Evolutionary conservation across 495 filamentous ascomycete species (phyloP), one percentile per base, ranked within the genome.

Genomic region (Talaromyces thailandensis): DNA sequence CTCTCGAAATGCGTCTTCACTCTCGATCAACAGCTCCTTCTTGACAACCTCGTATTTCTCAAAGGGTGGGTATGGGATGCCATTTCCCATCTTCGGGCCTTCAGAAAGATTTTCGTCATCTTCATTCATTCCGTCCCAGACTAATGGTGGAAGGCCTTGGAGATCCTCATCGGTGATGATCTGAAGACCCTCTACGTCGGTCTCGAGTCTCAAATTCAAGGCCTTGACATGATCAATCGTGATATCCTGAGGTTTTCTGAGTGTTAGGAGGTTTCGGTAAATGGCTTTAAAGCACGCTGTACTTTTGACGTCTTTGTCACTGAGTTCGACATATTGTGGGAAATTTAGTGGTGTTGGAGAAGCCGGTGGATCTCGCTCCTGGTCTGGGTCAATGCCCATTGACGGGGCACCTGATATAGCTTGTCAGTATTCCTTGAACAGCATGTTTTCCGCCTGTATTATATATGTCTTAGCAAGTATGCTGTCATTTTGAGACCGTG

Each of bases 1-100:
- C 60, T 78, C 79, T 4, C 79, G 68, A 65, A 83, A 88, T 1
- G 77, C 81, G 65, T 80, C 80, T 53, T 84, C 79, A 58, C 87
- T 86, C n/a, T 82, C 75, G 14, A 81, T 64, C 16, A 73, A 62
- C 16, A 88, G 67, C 64, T 88, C 86, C 21, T 67, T 74, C 5
- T 71, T 65, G n/a, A 80, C 69, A 21, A 68, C 43, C 26, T 82
- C 78, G 64, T 79, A 86, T 28, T 77, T 76, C 31, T 78, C 75
- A 50, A 75, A 76, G 11, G 73, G 64, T 6, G 82, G 83, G 35
- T 74, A 75, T 7, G 76, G 72, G 32, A 72, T 70, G 16, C 80
- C 81, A 69, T 85, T 85, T 62, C 72, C 76, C 70, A 84, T 73
- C 40, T 60, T 63, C 26, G 63, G 62, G 12, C n/a, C 60, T n/a